Conservation (phyloP, 768 basidiomycete genomes). For the Termitomyces sp. region DNA sequence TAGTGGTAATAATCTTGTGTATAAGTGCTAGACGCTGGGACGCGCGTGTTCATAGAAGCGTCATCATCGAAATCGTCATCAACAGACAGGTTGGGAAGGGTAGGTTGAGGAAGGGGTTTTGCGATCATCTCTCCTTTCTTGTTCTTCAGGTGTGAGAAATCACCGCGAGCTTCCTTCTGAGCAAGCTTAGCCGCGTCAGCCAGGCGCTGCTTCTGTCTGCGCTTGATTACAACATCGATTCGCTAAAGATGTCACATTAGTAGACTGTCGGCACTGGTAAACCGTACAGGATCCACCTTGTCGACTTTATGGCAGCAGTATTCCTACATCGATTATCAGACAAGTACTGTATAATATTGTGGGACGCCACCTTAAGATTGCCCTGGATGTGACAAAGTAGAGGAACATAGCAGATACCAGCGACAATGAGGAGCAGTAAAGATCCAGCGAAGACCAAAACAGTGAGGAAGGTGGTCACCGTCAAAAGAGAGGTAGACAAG, state of each 20-base stretch:
- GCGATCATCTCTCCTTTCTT: slow-evolving; percentile 82
- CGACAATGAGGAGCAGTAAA: slow-evolving; percentile 72
- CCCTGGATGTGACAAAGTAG: slow-evolving; percentile 93
- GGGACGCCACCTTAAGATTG: slow-evolving; percentile 73
- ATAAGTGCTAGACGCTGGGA: slow-evolving; percentile 47
- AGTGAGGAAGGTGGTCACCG: slow-evolving; percentile 88
- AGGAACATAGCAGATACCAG: slow-evolving; percentile 89
- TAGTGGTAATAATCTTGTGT: slow-evolving; percentile 53
- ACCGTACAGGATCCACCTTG: slow-evolving; percentile 50
- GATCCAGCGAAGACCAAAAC: slow-evolving; percentile 84
- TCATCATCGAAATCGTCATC: slow-evolving; percentile 67
- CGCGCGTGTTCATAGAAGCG: slow-evolving; percentile 51
- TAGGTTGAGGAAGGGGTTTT: slow-evolving; percentile 88
- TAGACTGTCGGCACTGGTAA: neutral
- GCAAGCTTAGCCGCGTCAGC: slow-evolving; percentile 77
- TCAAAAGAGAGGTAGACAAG: slow-evolving; percentile 75
- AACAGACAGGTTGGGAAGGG: slow-evolving; percentile 86
- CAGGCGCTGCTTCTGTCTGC: slow-evolving; percentile 81
- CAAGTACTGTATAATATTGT: neutral
- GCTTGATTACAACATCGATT: slow-evolving; percentile 89
- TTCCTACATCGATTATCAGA: slow-evolving; percentile 47
- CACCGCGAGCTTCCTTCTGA: slow-evolving; percentile 87
- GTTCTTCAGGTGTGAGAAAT: slow-evolving; percentile 87
- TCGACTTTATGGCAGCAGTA: slow-evolving; percentile 99
- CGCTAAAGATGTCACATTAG: slow-evolving; percentile 47